These are phyloP conservation scores for Punica granatum DNA, from an alignment of 345 rosid genomes.

Conservation along the genomic window DNA sequence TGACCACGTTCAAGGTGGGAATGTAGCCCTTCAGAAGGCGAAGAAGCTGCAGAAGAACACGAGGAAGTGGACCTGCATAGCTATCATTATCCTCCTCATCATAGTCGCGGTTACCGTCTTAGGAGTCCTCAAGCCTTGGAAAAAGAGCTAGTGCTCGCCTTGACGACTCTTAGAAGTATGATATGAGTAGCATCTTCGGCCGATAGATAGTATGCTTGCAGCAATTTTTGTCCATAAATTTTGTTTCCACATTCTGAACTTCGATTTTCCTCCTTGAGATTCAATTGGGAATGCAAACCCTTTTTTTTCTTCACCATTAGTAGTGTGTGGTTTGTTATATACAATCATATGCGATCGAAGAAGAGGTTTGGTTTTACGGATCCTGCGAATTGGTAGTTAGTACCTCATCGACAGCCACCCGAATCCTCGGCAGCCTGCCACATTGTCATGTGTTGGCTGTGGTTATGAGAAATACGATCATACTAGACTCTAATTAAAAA, in stretches of 20 bases:
- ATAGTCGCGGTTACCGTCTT: conserved; percentile 51
- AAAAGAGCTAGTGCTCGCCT: conserved; percentile 20
- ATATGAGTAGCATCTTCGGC: background rate
- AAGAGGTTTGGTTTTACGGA: background rate
- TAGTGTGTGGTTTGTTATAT: too few relatives aligned
- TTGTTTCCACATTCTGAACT: background rate
- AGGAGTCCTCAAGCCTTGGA: conserved; percentile 76
- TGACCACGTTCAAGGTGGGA: conserved; percentile 88
- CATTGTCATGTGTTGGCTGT: too few relatives aligned
- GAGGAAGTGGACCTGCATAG: conserved; percentile 90
- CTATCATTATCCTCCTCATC: conserved; percentile 76
- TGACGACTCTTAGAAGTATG: background rate
- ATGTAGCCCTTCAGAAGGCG: conserved; percentile 56
- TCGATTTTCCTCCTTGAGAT: background rate
- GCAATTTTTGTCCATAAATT: background rate
- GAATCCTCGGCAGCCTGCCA: too few relatives aligned
- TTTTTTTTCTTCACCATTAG: background rate
- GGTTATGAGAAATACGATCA: too few relatives aligned
- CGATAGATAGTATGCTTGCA: background rate
- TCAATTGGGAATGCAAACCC: background rate
- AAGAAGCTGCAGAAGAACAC: conserved; percentile 64
- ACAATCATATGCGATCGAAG: too few relatives aligned
- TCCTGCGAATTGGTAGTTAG: background rate
- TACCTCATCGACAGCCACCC: too few relatives aligned
- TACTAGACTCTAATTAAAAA: too few relatives aligned